These are phyloP conservation scores for Lecanoromycetidae sp. DNA, from an alignment of 2,329 filamentous ascomycete genomes.

Conservation along the genomic window DNA sequence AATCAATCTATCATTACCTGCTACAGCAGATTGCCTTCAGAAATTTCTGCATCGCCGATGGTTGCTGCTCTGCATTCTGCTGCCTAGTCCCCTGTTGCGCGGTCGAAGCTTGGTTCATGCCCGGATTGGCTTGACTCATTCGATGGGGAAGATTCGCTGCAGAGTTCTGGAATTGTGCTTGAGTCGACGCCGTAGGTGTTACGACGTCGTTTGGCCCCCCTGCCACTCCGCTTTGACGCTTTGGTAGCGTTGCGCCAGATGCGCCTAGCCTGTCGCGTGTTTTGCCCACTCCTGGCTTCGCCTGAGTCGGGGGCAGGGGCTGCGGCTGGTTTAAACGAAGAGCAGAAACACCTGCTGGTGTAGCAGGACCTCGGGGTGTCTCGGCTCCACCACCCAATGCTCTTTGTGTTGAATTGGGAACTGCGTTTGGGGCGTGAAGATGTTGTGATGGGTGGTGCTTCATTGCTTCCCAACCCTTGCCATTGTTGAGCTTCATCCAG, in stretches of 20 bases:
- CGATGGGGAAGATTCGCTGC: constrained; percentile 70
- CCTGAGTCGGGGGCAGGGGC: constrained; percentile 75
- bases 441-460: constrained; percentile 58
- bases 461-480: constrained; percentile 80
- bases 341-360: constrained; percentile 57
- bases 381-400: constrained; percentile 60
- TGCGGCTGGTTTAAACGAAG: constrained; percentile 90
- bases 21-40: constrained; percentile 89
- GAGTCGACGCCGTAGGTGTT: constrained; percentile 79
- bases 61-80: constrained; percentile 55
- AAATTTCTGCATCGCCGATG: constrained; percentile 77
- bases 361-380: constrained; percentile 49
- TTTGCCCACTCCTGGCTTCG: constrained; percentile 64
- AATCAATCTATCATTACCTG: constrained; percentile 23
- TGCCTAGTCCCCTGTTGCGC: constrained; percentile 39
- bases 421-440: constrained; percentile 64
- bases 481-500: constrained; percentile 97
- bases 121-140: constrained; percentile 44
- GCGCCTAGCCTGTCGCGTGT: constrained; percentile 62
- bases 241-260: constrained; percentile 58
- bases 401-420: constrained; percentile 71
- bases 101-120: constrained; percentile 44
- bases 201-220: constrained; percentile 63
- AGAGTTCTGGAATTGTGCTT: constrained; percentile 94
- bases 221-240: constrained; percentile 61